Evolutionary conservation across 306 rosid genomes (phyloP), one percentile per base, ranked within the genome.

Genomic region (Quercus dentata): DNA sequence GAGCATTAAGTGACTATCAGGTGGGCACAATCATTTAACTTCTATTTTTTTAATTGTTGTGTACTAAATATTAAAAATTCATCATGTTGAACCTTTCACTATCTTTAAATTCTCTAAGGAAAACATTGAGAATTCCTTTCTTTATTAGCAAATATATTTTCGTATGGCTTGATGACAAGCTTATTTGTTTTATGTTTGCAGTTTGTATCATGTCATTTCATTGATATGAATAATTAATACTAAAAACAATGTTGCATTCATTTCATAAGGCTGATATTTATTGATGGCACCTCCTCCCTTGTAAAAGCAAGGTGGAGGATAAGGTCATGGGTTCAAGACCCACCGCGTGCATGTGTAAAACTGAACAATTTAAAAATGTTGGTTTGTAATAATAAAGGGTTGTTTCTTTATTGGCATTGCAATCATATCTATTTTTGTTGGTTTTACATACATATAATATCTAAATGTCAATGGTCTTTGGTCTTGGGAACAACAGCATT

Each of bases 1-100:
- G 97, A 4, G 97, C 92, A 82, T 78, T 94, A 51, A 80, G 90
- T 71, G 96, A 93, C 82, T 86, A 95, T 86, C 99, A 95, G 98
- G 99, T 94, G 62, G 75, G 67, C 70, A 74, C 21, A 20, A 57
- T 80, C 52, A 20, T 80, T 20, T 25, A 44, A 2, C 19, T 65
- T 82, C 44, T 8, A 41, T 7, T 41, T 58, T 74, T 85, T n/a
- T 58, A 71, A 71, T 80, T 68, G 12, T 51, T 41, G 18, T 23
- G 41, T 64, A 49, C 27, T 74, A 65, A 59, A 59, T 59, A 18
- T 21, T 15, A 27, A 46, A 46, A 49, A 3, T 71, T 71, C 69
- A 68, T 38, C 72, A 33, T 18, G 69, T 33, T 35, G 51, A 67
- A 30, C 49, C 51, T 68, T 35, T 33, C 72, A 33, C 28, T 64